These are phyloP conservation scores for Aspergillus coremiiformis DNA, from an alignment of 495 filamentous ascomycete genomes.

Conservation along the genomic window DNA sequence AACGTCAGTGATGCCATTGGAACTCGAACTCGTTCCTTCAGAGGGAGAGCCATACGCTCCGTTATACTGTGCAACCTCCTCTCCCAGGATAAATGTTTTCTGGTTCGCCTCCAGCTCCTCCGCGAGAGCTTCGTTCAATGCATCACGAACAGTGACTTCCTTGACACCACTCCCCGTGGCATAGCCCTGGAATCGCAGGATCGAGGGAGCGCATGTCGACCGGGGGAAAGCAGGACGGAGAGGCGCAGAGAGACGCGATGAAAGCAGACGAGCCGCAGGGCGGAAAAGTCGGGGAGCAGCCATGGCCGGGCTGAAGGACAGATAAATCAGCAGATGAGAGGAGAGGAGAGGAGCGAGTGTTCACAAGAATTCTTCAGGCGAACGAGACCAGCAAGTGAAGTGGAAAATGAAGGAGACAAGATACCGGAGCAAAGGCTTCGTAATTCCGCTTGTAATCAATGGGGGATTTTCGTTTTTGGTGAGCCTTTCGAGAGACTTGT, in stretches of 20 bases:
- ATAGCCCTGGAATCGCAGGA: constrained; percentile 39
- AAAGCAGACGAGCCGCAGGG: constrained; percentile 69
- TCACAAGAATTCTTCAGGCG: constrained; percentile 16
- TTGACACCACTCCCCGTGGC: constrained; percentile 58
- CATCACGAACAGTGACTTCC: constrained; percentile 94
- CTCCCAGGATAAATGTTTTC: constrained; percentile 92
- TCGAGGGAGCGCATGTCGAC: constrained; percentile 39
- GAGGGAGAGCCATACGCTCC: constrained; percentile 59
- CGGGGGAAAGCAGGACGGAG: constrained; percentile 47
- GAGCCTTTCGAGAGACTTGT: constrained; percentile 27
- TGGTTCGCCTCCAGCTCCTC: constrained; percentile 92
- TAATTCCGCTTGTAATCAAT: constrained; percentile 4
- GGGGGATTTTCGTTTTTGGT: constrained; percentile 18
- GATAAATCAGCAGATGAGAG: constrained; percentile 19
- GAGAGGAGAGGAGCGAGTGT: constrained; percentile 28
- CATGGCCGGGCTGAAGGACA: constrained; percentile 40
- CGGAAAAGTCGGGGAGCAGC: constrained; percentile 69
- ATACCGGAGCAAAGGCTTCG: not conserved
- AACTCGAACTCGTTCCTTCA: not conserved
- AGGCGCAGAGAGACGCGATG: constrained; percentile 50
- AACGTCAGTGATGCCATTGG: not conserved
- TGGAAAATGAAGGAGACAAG: constrained; percentile 13
- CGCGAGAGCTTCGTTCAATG: constrained; percentile 92
- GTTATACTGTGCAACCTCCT: constrained; percentile 99
- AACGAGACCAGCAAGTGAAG: constrained; percentile 16